Evolutionary conservation across 2,329 filamentous ascomycete species (phyloP).

Genomic region (Neocatenulostroma microsporum): DNA sequence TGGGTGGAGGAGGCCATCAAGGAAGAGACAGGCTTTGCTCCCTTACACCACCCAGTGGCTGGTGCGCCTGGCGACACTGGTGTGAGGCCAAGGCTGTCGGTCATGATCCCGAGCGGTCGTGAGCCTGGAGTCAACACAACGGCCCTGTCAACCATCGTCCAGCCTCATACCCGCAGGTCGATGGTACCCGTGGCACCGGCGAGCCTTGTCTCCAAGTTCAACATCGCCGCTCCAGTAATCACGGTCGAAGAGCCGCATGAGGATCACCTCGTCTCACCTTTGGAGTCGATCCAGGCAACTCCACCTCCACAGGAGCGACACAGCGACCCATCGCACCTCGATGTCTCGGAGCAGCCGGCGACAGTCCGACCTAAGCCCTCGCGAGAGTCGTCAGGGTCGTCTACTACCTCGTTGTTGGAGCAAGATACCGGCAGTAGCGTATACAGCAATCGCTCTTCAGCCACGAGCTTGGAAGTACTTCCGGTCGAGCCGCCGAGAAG

Average conservation of each 20-base stretch:
- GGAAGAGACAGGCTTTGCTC: constrained; percentile 14
- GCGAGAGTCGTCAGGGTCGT: constrained; percentile 21
- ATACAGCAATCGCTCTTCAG: constrained; percentile 32
- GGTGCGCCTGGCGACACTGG: background rate
- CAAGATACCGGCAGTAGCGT: constrained; percentile 29
- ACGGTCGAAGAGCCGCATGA: constrained; percentile 7
- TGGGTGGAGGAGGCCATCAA: constrained; percentile 10
- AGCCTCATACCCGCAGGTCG: constrained; percentile 9
- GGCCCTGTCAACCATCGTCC: constrained; percentile 8
- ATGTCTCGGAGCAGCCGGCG: no score
- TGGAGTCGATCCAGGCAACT: constrained; percentile 3
- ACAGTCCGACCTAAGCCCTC: constrained; percentile 1
- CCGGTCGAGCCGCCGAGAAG: constrained; percentile 8
- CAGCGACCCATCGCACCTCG: no score
- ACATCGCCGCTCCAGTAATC: constrained; percentile 10
- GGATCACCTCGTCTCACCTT: constrained; percentile 3
- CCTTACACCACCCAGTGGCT: constrained; percentile 12
- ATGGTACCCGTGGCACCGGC: constrained; percentile 12
- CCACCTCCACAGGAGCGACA: background rate
- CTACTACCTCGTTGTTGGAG: constrained; percentile 27
- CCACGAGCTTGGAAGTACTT: constrained; percentile 17
- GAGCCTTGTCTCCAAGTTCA: constrained; percentile 14
- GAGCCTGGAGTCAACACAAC: constrained; percentile 7
- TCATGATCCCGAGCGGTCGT: constrained; percentile 16
- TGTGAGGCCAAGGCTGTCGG: constrained; percentile 8